Percentiles rank a stretch among this genome's conserved stretches.
Conservation (phyloP, 2,329 filamentous ascomycete species). For the Colletotrichum noveboracense region DNA sequence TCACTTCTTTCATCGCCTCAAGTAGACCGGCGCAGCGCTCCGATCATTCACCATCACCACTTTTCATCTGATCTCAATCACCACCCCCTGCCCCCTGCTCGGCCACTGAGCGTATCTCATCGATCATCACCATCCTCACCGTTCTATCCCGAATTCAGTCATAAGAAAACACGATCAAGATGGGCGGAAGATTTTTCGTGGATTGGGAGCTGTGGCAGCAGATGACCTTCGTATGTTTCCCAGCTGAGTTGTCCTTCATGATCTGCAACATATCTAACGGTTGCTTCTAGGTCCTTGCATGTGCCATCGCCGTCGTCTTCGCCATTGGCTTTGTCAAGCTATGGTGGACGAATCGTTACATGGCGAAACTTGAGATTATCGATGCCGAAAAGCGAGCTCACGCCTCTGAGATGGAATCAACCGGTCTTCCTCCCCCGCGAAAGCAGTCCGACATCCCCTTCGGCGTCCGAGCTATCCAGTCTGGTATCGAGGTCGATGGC, state of each 20-base stretch:
- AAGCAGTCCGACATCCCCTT: conserved; percentile 69
- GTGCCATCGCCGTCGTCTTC: conserved; percentile 74
- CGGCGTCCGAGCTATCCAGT: conserved; percentile 83
- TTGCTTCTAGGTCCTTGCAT: conserved; percentile 68
- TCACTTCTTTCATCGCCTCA: neutral
- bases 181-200: conserved; percentile 59
- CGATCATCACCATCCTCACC: neutral
- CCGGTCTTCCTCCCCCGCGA: conserved; percentile 48
- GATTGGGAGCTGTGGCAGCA: conserved; percentile 86
- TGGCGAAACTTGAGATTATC: conserved; percentile 64
- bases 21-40: conserved; percentile 1
- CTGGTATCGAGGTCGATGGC: conserved; percentile 82
- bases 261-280: neutral
- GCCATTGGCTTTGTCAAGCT: conserved; percentile 71
- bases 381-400: conserved; percentile 69
- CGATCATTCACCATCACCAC: neutral
- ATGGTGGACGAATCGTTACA: conserved; percentile 60
- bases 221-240: conserved; percentile 79
- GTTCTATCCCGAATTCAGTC: neutral
- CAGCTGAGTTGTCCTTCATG: neutral
- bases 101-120: neutral
- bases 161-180: conserved; percentile 15
- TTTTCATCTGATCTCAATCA: neutral
- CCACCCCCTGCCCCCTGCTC: neutral
- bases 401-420: conserved; percentile 58